Evolutionary conservation across 2,329 filamentous ascomycete species (phyloP).

Genomic region (Plectosphaerella cucumerina): DNA sequence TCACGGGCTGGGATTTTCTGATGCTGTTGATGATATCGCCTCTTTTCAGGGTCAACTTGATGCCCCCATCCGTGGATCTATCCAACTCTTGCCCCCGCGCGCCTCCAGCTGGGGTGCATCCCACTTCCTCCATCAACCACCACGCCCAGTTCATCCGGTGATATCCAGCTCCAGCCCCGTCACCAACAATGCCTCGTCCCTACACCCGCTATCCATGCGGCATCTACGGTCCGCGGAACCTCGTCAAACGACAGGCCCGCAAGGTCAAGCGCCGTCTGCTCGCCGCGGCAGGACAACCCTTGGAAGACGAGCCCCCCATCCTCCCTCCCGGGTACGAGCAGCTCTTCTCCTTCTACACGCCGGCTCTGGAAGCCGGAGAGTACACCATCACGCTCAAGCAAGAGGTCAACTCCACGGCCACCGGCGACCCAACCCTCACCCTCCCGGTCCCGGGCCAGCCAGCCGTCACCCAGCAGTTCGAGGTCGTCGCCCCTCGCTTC

Average conservation of each 20-base stretch:
- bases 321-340: not conserved
- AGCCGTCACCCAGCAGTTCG: slow-evolving; percentile 20
- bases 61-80: too few relatives aligned
- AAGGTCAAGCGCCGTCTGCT: not conserved
- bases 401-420: not conserved
- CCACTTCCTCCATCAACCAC: too few relatives aligned
- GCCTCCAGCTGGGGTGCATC: too few relatives aligned
- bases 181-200: not conserved
- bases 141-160: too few relatives aligned
- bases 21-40: too few relatives aligned
- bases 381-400: slow-evolving; percentile 11
- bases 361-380: slow-evolving; percentile 3
- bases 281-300: too few relatives aligned
- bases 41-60: too few relatives aligned
- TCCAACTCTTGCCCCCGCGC: too few relatives aligned
- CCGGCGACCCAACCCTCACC: not conserved
- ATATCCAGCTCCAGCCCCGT: too few relatives aligned
- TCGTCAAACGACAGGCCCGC: not conserved
- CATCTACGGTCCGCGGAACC: not conserved
- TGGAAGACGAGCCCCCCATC: not conserved
- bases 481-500: slow-evolving; percentile 31
- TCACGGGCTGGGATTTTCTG: too few relatives aligned
- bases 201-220: not conserved
- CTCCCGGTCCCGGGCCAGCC: not conserved
- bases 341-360: not conserved